Evolutionary conservation across 345 rosid species (phyloP).

Genomic region (Fremontodendron californicum): DNA sequence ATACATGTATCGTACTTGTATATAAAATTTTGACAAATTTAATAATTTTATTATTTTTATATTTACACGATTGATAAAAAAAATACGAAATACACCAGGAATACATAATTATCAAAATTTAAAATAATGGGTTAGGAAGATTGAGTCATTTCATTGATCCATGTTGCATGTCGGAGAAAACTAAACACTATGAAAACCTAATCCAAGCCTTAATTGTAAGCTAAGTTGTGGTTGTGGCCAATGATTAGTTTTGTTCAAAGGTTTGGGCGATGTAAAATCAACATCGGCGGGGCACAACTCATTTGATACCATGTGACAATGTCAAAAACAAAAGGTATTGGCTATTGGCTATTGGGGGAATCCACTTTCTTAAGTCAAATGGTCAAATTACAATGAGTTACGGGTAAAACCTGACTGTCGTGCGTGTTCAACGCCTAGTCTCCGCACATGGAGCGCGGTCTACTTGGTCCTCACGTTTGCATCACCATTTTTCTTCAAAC

Average conservation of each 20-base stretch:
- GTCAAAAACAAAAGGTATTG: no score
- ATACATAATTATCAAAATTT: no score
- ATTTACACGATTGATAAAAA: no score
- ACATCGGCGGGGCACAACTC: background rate
- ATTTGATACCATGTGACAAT: no score
- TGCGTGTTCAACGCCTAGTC: background rate
- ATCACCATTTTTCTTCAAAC: background rate
- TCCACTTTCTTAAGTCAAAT: background rate
- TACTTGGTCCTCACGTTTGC: background rate
- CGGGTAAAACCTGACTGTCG: slow-evolving; percentile 22
- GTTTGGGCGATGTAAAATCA: background rate
- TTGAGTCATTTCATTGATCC: background rate
- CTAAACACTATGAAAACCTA: background rate
- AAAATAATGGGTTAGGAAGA: background rate
- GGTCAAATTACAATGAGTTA: slow-evolving; percentile 3
- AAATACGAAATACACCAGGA: no score
- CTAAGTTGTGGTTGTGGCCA: background rate
- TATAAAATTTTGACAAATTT: no score
- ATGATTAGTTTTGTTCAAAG: background rate
- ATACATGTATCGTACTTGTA: no score
- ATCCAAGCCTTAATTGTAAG: background rate
- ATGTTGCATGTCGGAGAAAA: background rate
- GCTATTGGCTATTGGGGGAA: no score
- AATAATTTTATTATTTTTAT: no score
- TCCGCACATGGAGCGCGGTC: background rate